These are phyloP conservation scores for Metschnikowia drakensbergensis DNA, from an alignment of 805 yeast genomes.

Conservation along the genomic window DNA sequence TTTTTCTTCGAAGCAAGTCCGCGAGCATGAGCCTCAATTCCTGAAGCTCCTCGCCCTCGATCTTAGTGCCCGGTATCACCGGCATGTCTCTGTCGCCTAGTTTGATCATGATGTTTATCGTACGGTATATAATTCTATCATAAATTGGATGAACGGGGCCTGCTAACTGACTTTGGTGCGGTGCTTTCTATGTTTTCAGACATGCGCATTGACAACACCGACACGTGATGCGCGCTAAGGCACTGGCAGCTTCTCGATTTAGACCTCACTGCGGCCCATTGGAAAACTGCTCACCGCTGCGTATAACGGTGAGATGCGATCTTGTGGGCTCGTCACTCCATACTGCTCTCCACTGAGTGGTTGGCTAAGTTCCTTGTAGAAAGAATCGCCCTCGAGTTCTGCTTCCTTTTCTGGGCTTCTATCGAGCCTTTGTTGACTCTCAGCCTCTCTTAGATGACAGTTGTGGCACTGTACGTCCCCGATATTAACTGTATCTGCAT, in stretches of 20 bases:
- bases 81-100: slow-evolving; percentile 60
- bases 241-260: background rate
- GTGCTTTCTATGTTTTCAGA: background rate
- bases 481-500: background rate
- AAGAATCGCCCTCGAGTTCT: slow-evolving; percentile 16
- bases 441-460: slow-evolving; percentile 22
- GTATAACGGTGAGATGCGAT: slow-evolving; percentile 4
- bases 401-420: slow-evolving; percentile 13
- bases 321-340: slow-evolving; percentile 25
- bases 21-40: slow-evolving; percentile 69
- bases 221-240: slow-evolving; percentile 1
- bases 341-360: slow-evolving; percentile 32
- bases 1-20: slow-evolving; percentile 50
- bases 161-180: background rate
- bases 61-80: slow-evolving; percentile 77
- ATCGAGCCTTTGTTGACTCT: slow-evolving; percentile 10
- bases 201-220: background rate
- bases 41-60: slow-evolving; percentile 66
- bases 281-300: background rate
- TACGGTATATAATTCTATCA: slow-evolving; percentile 1
- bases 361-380: slow-evolving; percentile 19
- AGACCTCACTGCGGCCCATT: background rate
- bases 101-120: slow-evolving; percentile 26
- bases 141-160: background rate
- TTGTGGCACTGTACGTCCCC: slow-evolving; percentile 24